Percentiles rank a stretch among this genome's conserved stretches.
These are phyloP conservation scores for Phaeosphaeria sp. DNA, from an alignment of 2,329 filamentous ascomycete species.

Conservation along the genomic window DNA sequence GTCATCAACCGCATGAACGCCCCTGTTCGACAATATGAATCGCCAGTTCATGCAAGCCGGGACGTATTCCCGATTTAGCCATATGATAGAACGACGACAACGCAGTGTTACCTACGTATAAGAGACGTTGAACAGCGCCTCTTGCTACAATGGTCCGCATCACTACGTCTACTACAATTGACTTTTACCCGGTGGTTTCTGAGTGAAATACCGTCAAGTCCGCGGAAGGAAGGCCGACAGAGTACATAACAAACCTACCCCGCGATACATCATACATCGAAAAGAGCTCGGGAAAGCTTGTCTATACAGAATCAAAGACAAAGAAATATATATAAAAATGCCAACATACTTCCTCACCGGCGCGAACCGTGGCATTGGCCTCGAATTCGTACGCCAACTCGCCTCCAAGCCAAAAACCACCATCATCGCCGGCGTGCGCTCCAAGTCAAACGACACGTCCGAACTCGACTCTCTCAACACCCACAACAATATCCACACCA, in stretches of 20 bases:
- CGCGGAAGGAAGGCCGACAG: background rate
- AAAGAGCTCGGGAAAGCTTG: background rate
- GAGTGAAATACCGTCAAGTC: background rate
- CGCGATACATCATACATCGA: background rate
- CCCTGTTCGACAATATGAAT: conserved; percentile 10
- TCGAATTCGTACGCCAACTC: conserved; percentile 42
- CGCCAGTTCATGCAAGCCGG: conserved; percentile 2
- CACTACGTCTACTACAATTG: background rate
- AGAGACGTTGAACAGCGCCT: background rate
- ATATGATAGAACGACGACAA: conserved; percentile 1
- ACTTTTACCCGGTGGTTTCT: conserved; percentile 4
- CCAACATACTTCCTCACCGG: conserved; percentile 43
- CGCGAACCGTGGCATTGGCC: conserved; percentile 41
- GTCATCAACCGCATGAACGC: conserved; percentile 16
- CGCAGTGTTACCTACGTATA: conserved; percentile 1
- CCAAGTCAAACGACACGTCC: conserved; percentile 34
- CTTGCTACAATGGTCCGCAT: background rate
- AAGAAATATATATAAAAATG: conserved; percentile 17
- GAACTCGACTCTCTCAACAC: conserved; percentile 35
- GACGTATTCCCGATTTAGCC: conserved; percentile 2
- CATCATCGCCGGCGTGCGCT: conserved; percentile 52
- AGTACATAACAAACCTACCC: conserved; percentile 2
- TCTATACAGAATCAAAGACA: background rate
- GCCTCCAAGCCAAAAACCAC: conserved; percentile 40
- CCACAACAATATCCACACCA: conserved; percentile 45